These are phyloP conservation scores for Sugiyamaella sp. DNA, from an alignment of 1,139 yeast species.

Conservation along the genomic window DNA sequence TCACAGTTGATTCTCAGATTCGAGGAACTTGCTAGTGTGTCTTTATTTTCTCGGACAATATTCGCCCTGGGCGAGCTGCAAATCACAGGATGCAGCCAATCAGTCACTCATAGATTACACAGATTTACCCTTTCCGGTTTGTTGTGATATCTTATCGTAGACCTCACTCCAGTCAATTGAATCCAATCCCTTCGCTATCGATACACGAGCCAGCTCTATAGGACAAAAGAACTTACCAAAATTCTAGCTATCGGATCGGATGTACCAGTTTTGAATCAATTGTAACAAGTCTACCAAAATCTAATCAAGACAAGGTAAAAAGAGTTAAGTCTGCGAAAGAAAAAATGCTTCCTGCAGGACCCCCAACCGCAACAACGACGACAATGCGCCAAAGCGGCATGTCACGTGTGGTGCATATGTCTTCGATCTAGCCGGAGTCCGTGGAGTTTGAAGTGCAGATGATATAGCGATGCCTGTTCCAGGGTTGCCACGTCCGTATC, in stretches of 20 bases:
- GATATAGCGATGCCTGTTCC: too few species aligned
- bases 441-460: not conserved
- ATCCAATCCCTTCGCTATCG: not conserved
- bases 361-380: constrained; percentile 8
- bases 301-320: constrained; percentile 13
- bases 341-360: constrained; percentile 7
- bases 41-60: not conserved
- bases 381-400: constrained; percentile 2
- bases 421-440: not conserved
- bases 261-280: constrained; percentile 8
- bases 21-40: too few species aligned
- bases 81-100: constrained; percentile 2
- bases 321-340: constrained; percentile 10
- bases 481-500: too few species aligned
- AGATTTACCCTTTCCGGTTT: not conserved
- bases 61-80: not conserved
- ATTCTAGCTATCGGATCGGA: not conserved
- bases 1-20: too few species aligned
- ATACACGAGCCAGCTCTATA: not conserved
- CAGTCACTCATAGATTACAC: constrained; percentile 1
- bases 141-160: not conserved
- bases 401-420: not conserved
- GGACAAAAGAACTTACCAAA: constrained; percentile 1
- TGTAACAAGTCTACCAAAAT: constrained; percentile 11
- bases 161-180: not conserved